These are phyloP conservation scores for Sanghuangporus baumii DNA, from an alignment of 1,284 basidiomycete genomes.

Conservation along the genomic window DNA sequence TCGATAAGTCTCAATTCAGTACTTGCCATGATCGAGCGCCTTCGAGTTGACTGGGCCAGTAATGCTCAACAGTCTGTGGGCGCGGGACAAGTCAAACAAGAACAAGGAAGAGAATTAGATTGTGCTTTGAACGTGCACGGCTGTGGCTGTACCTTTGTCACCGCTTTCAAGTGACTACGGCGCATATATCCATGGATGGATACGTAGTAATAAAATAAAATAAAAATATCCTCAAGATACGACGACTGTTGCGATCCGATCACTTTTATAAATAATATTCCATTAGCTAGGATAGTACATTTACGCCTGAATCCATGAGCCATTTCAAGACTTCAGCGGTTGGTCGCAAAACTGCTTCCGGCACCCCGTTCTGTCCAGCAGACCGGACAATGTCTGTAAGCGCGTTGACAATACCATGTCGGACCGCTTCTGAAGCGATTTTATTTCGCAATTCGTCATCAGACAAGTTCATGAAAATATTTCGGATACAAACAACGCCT, in stretches of 20 bases:
- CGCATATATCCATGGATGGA: neutral
- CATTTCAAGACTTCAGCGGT: conserved; percentile 39
- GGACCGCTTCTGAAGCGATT: conserved; percentile 44
- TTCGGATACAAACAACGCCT: conserved; percentile 64
- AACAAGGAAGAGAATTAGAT: neutral
- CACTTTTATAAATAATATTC: neutral
- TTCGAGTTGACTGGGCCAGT: neutral
- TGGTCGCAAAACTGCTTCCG: conserved; percentile 33
- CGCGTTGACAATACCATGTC: conserved; percentile 43
- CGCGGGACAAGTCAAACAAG: neutral
- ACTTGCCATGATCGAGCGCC: neutral
- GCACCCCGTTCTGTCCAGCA: conserved; percentile 19
- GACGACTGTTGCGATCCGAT: too few relatives aligned
- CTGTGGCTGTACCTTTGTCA: conserved; percentile 4
- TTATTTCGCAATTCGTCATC: conserved; percentile 33
- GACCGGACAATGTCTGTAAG: conserved; percentile 39
- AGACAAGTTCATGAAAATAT: conserved; percentile 48
- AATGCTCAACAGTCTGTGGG: neutral
- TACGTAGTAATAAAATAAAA: neutral
- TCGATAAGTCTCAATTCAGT: neutral
- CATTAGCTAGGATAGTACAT: conserved; percentile 29
- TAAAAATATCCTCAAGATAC: neutral
- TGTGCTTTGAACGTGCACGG: neutral
- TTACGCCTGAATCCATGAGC: conserved; percentile 24
- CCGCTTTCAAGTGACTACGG: neutral